Conservation (phyloP, 2,329 filamentous ascomycete species). For the Coleophoma crateriformis region DNA sequence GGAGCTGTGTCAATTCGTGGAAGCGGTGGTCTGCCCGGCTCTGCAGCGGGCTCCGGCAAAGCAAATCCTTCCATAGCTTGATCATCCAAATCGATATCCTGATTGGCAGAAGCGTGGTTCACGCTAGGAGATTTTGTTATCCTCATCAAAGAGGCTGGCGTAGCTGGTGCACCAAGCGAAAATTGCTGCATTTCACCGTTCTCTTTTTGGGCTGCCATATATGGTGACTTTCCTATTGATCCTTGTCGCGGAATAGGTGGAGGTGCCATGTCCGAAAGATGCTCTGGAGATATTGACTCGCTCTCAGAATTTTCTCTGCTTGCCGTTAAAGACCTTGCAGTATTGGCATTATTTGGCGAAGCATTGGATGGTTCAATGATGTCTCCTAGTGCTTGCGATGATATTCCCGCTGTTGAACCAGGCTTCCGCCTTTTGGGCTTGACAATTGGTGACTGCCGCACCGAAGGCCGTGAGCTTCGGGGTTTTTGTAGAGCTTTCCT, state of each 20-base stretch:
- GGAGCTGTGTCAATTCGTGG: constrained; percentile 46
- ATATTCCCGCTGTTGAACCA: constrained; percentile 31
- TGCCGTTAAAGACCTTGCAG: constrained; percentile 23
- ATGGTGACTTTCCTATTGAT: constrained; percentile 62
- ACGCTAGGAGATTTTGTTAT: constrained; percentile 37
- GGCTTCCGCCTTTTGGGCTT: constrained; percentile 38
- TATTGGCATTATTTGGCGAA: constrained; percentile 29
- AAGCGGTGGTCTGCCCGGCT: constrained; percentile 41
- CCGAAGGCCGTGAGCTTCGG: constrained; percentile 20
- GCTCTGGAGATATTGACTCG: constrained; percentile 59
- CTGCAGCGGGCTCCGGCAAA: constrained; percentile 65
- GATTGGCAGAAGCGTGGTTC: constrained; percentile 31
- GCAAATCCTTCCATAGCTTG: constrained; percentile 59
- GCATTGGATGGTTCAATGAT: constrained; percentile 28
- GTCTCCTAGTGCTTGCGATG: constrained; percentile 32
- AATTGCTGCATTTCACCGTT: constrained; percentile 28
- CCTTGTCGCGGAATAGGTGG: constrained; percentile 61
- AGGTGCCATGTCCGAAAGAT: constrained; percentile 60
- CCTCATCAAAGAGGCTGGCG: constrained; percentile 84
- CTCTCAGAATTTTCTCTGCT: constrained; percentile 54
- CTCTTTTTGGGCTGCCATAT: constrained; percentile 50
- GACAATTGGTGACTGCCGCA: constrained; percentile 32
- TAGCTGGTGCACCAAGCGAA: constrained; percentile 56
- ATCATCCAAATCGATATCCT: constrained; percentile 41
- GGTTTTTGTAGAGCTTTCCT: constrained; percentile 19